Evolutionary conservation across 768 basidiomycete genomes (phyloP).

Genomic region (Tricholoma sp.): DNA sequence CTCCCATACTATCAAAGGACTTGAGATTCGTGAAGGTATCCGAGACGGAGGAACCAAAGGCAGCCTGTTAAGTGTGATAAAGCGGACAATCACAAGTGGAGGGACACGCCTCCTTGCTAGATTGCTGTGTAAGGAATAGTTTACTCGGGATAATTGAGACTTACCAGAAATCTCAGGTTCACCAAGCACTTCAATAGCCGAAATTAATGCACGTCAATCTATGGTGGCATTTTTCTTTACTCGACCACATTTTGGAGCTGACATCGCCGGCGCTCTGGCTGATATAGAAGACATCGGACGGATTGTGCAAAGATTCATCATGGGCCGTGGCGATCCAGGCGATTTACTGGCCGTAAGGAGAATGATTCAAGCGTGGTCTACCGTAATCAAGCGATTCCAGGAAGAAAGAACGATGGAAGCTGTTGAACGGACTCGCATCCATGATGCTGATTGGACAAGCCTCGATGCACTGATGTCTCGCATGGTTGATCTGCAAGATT

Average conservation of each 20-base stretch:
- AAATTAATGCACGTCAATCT: constrained; percentile 73
- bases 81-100: constrained; percentile 71
- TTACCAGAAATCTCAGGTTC: constrained; percentile 49
- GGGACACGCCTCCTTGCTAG: constrained; percentile 71
- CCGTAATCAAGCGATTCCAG: constrained; percentile 44
- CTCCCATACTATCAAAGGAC: constrained; percentile 80
- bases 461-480: constrained; percentile 49
- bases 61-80: constrained; percentile 68
- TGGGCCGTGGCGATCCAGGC: constrained; percentile 58
- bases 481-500: constrained; percentile 42
- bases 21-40: constrained; percentile 75
- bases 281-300: constrained; percentile 67
- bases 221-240: constrained; percentile 66
- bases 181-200: constrained; percentile 69
- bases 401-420: constrained; percentile 54
- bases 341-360: constrained; percentile 64
- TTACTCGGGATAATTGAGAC: constrained; percentile 9
- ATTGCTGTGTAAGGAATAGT: constrained; percentile 68
- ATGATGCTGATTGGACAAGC: constrained; percentile 45
- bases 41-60: constrained; percentile 71
- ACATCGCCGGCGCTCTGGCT: constrained; percentile 50
- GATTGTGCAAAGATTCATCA: constrained; percentile 70
- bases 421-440: constrained; percentile 24
- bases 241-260: constrained; percentile 58
- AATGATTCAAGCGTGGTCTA: constrained; percentile 57